A percentile compares a stretch with the other conserved stretches of the same genome.
phyloP scores from a whole-genome alignment of 139 green algal genomes.

The Diplosphaera chodatii region DNA sequence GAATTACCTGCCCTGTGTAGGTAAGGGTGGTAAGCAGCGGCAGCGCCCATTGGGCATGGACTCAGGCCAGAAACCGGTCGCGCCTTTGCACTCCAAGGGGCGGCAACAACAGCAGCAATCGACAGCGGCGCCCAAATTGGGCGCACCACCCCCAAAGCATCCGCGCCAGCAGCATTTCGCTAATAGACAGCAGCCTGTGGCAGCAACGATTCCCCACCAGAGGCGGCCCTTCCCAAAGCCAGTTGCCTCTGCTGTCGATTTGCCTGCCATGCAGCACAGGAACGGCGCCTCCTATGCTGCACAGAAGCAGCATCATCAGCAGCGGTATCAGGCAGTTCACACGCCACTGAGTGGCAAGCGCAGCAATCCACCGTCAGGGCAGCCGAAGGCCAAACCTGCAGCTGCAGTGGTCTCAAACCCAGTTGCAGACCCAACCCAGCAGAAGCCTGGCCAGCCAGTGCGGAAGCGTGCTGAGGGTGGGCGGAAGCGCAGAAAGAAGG shows the following conservation, averaged over 20 bases:
- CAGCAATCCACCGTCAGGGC: too few relatives aligned
- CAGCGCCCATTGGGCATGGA: background rate
- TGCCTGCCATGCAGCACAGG: too few relatives aligned
- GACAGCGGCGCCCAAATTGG: too few relatives aligned
- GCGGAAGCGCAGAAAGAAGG: constrained; percentile 41
- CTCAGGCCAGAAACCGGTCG: background rate
- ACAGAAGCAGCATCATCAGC: constrained; percentile 5
- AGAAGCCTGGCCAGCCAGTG: constrained; percentile 16
- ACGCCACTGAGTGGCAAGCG: background rate
- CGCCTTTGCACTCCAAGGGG: constrained; percentile 1
- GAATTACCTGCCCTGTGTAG: too few relatives aligned
- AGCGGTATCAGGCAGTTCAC: background rate
- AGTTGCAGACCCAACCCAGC: background rate
- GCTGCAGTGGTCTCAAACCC: background rate
- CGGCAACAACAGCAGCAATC: background rate
- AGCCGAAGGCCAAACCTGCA: background rate
- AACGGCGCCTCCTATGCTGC: too few relatives aligned
- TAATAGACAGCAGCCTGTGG: too few relatives aligned
- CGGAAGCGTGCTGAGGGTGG: constrained; percentile 44
- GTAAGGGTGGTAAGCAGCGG: background rate
- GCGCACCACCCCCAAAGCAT: too few relatives aligned
- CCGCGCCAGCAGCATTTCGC: too few relatives aligned
- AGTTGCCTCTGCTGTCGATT: too few relatives aligned
- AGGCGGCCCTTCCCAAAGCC: too few relatives aligned
- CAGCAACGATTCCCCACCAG: too few relatives aligned